A percentile compares a stretch with the other conserved stretches of the same genome.
These are phyloP conservation scores for Lichtheimia corymbifera DNA, from an alignment of 371 early-diverging fungal species.

Conservation along the genomic window DNA sequence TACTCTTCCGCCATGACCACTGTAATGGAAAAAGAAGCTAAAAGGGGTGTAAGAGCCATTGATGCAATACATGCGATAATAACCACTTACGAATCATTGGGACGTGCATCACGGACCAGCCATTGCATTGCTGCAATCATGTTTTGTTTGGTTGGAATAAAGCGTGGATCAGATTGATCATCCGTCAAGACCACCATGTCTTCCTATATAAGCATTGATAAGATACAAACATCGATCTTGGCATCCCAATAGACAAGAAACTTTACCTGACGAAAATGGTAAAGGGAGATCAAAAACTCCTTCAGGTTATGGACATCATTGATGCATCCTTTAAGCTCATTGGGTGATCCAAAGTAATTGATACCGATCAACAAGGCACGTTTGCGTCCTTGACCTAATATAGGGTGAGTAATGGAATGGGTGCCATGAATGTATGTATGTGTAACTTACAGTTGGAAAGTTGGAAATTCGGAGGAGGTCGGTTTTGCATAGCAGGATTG, in stretches of 20 bases:
- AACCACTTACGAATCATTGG: conserved; percentile 75
- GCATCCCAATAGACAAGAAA: background rate
- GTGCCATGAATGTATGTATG: background rate
- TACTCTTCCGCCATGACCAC: conserved; percentile 86
- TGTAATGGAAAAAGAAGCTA: conserved; percentile 85
- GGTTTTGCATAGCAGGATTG: conserved; percentile 34
- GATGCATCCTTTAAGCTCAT: conserved; percentile 80
- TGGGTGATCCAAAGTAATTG: conserved; percentile 79
- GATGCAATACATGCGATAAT: background rate
- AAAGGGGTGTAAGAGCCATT: background rate
- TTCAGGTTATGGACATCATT: conserved; percentile 92
- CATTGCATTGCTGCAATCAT: conserved; percentile 88
- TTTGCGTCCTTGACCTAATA: conserved; percentile 56
- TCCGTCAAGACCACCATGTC: conserved; percentile 88
- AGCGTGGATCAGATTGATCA: conserved; percentile 68
- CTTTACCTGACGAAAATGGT: conserved; percentile 59
- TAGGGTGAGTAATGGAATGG: background rate
- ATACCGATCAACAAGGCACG: conserved; percentile 90
- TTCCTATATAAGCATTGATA: conserved; percentile 32
- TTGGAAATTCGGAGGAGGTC: conserved; percentile 19
- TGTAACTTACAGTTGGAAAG: conserved; percentile 13
- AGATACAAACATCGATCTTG: no score
- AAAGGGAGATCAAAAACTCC: conserved; percentile 65
- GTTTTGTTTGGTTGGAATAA: conserved; percentile 81
- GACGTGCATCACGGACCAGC: conserved; percentile 80